These are phyloP conservation scores for Pelargonium cotyledonis DNA, from an alignment of 441 rosid species.

Conservation along the genomic window DNA sequence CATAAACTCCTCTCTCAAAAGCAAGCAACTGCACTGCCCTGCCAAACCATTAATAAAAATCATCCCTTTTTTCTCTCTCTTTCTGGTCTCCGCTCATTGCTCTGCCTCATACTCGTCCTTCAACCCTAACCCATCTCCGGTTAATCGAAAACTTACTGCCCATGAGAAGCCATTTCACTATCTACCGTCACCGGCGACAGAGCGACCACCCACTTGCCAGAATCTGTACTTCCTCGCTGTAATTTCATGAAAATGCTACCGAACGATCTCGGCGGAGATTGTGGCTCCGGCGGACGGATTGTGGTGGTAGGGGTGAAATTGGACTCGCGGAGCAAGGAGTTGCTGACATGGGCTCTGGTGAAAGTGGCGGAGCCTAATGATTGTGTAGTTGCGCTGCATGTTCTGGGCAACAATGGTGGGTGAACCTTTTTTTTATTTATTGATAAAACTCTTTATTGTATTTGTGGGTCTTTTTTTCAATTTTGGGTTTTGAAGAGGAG, in stretches of 20 bases:
- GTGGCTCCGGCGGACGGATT: slow-evolving; percentile 38
- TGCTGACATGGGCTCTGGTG: slow-evolving; percentile 69
- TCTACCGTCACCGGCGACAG: slow-evolving; percentile 21
- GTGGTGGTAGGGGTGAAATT: slow-evolving; percentile 63
- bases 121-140: too few relatives aligned
- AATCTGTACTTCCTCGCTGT: slow-evolving; percentile 9
- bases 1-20: too few relatives aligned
- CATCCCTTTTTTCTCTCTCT: too few relatives aligned
- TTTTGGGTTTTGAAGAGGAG: background rate
- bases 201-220: slow-evolving; percentile 14
- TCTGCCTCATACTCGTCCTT: too few relatives aligned
- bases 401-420: slow-evolving; percentile 44
- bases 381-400: slow-evolving; percentile 59
- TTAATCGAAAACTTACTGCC: too few relatives aligned
- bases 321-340: slow-evolving; percentile 53
- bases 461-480: slow-evolving; percentile 2
- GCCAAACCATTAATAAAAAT: too few relatives aligned
- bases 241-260: slow-evolving; percentile 35
- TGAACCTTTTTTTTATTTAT: slow-evolving; percentile 2
- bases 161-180: background rate
- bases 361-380: slow-evolving; percentile 71
- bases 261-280: slow-evolving; percentile 20
- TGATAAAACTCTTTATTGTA: background rate
- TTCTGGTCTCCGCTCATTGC: too few relatives aligned
- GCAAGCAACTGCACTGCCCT: too few relatives aligned